Evolutionary conservation across 2,329 filamentous ascomycete genomes (phyloP).

Genomic region (Penicillium digitatum): DNA sequence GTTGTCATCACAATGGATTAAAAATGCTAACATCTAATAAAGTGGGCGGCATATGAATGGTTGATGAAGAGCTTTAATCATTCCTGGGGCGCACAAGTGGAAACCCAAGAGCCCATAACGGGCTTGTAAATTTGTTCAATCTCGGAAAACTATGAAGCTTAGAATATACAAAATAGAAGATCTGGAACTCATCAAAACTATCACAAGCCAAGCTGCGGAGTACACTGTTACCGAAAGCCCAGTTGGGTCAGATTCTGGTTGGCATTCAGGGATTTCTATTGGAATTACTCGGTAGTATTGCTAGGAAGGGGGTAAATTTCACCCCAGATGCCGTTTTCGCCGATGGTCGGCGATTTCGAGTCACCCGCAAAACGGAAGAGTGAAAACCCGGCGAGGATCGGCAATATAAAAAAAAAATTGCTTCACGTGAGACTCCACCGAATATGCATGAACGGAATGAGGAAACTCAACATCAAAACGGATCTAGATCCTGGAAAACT

Average conservation of each 20-base stretch:
- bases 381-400: constrained; percentile 28
- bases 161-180: not conserved
- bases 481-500: constrained; percentile 2
- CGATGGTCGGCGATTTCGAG: constrained; percentile 30
- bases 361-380: constrained; percentile 29
- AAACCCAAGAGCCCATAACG: not conserved
- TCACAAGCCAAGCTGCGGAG: constrained; percentile 4
- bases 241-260: constrained; percentile 23
- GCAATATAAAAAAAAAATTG: constrained; percentile 26
- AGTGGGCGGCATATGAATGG: constrained; percentile 91
- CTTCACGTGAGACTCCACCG: constrained; percentile 24
- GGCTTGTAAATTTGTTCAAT: not conserved
- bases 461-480: constrained; percentile 1
- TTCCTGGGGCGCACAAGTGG: constrained; percentile 12
- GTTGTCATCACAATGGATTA: not conserved
- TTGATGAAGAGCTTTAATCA: constrained; percentile 57
- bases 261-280: constrained; percentile 30
- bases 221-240: constrained; percentile 18
- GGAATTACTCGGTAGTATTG: constrained; percentile 23
- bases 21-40: constrained; percentile 23
- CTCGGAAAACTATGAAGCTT: not conserved
- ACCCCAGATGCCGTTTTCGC: constrained; percentile 20
- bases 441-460: constrained; percentile 8
- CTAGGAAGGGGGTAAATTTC: constrained; percentile 32
- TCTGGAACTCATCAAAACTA: not conserved